Evolutionary conservation across 148 eudicot genomes (phyloP).

Genomic region (Cornus florida): DNA sequence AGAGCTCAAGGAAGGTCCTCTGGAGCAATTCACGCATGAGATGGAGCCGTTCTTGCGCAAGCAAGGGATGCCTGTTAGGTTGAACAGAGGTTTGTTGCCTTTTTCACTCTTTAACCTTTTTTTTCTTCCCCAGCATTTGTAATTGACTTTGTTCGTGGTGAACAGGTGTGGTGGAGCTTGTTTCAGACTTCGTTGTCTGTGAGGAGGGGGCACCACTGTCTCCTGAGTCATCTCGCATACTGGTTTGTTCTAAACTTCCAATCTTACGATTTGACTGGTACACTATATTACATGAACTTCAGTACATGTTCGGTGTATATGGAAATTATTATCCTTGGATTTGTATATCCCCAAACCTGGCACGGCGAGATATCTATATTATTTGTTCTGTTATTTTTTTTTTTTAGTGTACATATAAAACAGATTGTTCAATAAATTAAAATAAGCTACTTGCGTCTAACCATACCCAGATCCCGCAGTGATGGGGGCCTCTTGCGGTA

Average conservation of each 20-base stretch:
- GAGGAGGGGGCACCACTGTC: slow-evolving; percentile 87
- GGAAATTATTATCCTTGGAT: no score
- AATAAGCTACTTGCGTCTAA: no score
- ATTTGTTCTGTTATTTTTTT: no score
- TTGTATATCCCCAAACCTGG: no score
- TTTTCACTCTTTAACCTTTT: background rate
- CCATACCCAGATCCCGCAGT: no score
- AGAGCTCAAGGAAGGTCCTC: slow-evolving; percentile 93
- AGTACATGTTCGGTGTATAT: no score
- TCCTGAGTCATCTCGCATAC: slow-evolving; percentile 84
- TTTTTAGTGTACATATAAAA: no score
- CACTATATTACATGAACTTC: no score
- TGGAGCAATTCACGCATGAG: slow-evolving; percentile 87
- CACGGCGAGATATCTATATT: no score
- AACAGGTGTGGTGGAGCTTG: slow-evolving; percentile 86
- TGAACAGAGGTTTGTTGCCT: slow-evolving; percentile 64
- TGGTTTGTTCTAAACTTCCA: slow-evolving; percentile 47
- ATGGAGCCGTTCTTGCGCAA: slow-evolving; percentile 96
- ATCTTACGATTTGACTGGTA: background rate
- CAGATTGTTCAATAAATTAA: no score
- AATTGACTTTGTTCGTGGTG: slow-evolving; percentile 12
- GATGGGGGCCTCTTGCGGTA: no score
- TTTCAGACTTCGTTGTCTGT: slow-evolving; percentile 83
- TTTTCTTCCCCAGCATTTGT: background rate
- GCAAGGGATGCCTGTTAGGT: slow-evolving; percentile 95